These are phyloP conservation scores for Alliaria petiolata DNA, from an alignment of 345 rosid species.

Conservation along the genomic window DNA sequence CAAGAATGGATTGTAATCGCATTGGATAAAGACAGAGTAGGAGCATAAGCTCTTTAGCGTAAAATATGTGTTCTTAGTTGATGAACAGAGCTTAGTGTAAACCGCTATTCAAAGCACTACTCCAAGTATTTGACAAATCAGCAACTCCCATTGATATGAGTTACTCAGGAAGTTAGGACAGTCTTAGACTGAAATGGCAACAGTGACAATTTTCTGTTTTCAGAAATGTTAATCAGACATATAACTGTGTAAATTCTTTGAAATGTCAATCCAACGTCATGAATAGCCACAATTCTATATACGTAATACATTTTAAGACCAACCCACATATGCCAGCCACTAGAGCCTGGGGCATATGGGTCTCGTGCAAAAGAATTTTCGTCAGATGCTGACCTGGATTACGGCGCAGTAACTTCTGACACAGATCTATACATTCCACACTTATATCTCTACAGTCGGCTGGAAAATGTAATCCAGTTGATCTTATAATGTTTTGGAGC, in stretches of 20 bases:
- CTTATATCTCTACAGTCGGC: conserved; percentile 51
- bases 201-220: background rate
- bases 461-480: conserved; percentile 81
- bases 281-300: background rate
- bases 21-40: background rate
- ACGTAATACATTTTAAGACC: too few relatives aligned
- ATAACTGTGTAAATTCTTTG: background rate
- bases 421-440: conserved; percentile 74
- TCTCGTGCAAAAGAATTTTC: background rate
- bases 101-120: background rate
- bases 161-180: background rate
- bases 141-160: background rate
- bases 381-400: conserved; percentile 68
- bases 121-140: background rate
- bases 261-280: background rate
- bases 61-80: background rate
- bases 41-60: background rate
- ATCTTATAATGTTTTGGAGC: conserved; percentile 83
- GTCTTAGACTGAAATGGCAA: background rate
- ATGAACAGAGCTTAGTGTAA: background rate
- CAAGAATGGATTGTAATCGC: background rate
- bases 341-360: background rate
- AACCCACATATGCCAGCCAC: conserved; percentile 1
- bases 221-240: background rate
- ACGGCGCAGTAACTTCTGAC: conserved; percentile 80